Evolutionary conservation across 345 rosid genomes (phyloP).

Genomic region (Clausena lansium): DNA sequence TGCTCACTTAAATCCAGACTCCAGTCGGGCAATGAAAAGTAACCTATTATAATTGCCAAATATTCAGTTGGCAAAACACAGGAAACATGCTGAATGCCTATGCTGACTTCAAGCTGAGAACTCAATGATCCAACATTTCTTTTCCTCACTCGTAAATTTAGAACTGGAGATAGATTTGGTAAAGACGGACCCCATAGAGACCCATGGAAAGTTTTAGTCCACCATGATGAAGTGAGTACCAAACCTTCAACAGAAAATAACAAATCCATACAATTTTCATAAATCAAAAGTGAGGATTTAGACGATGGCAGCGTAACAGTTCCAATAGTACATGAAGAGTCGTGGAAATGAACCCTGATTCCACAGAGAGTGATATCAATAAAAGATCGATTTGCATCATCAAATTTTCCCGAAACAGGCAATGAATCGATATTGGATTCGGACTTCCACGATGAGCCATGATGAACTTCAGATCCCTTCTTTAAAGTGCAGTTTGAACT

Average conservation of each 20-base stretch:
- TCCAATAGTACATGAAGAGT: slow-evolving; percentile 71
- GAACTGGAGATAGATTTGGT: slow-evolving; percentile 50
- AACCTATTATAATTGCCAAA: slow-evolving; percentile 77
- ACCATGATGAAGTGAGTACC: slow-evolving; percentile 65
- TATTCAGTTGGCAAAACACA: slow-evolving; percentile 70
- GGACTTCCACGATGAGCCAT: slow-evolving; percentile 20
- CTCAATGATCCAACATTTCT: slow-evolving; percentile 37
- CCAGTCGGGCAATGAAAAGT: slow-evolving; percentile 87
- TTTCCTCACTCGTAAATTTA: slow-evolving; percentile 68
- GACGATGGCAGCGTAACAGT: slow-evolving; percentile 51
- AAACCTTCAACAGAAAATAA: slow-evolving; percentile 65
- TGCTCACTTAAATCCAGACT: slow-evolving; percentile 33
- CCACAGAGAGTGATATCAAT: slow-evolving; percentile 52
- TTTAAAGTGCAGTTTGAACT: slow-evolving; percentile 33
- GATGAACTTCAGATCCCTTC: slow-evolving; percentile 24
- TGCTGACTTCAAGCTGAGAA: slow-evolving; percentile 71
- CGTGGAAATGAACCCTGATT: slow-evolving; percentile 74
- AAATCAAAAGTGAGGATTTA: slow-evolving; percentile 42
- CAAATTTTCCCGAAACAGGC: slow-evolving; percentile 25
- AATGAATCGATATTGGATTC: slow-evolving; percentile 25
- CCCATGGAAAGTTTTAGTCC: slow-evolving; percentile 46
- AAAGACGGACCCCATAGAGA: slow-evolving; percentile 70
- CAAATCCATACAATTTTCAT: slow-evolving; percentile 53
- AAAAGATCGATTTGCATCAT: slow-evolving; percentile 27
- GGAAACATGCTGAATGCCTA: slow-evolving; percentile 80